phyloP scores from a whole-genome alignment of 169 alveolate genomes.

The Amoebophrya sp. region DNA sequence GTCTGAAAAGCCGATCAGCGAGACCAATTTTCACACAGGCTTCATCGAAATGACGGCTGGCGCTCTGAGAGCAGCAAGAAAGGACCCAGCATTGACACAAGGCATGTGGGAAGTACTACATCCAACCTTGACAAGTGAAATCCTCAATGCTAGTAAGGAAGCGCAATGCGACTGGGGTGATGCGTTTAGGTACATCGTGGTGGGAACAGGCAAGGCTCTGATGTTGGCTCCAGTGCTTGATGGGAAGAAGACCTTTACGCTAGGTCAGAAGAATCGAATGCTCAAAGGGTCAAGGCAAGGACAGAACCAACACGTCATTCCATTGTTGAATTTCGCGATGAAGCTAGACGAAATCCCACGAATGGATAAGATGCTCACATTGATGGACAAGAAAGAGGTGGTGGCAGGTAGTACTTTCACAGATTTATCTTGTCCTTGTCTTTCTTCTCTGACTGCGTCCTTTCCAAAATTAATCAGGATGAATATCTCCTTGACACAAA shows the following conservation, averaged over 20 bases:
- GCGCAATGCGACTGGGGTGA: not conserved
- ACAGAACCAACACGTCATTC: not conserved
- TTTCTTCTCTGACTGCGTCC: too few relatives aligned
- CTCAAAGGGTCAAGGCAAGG: too few relatives aligned
- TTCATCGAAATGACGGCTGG: not conserved
- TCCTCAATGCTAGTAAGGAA: not conserved
- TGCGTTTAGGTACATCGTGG: not conserved
- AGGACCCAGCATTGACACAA: not conserved
- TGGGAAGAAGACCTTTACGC: too few relatives aligned
- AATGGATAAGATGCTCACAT: too few relatives aligned
- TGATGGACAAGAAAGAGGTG: too few relatives aligned
- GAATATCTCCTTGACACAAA: too few relatives aligned
- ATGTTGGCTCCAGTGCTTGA: too few relatives aligned
- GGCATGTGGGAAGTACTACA: not conserved
- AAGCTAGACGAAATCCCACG: too few relatives aligned
- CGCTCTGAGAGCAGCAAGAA: not conserved
- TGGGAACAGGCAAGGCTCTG: not conserved
- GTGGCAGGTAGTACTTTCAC: too few relatives aligned
- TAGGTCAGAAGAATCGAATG: too few relatives aligned
- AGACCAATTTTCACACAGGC: not conserved
- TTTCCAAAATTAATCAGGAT: too few relatives aligned
- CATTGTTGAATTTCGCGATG: not conserved
- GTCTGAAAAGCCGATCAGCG: not conserved
- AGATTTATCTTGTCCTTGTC: too few relatives aligned
- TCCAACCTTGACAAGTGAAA: not conserved